Conservation (phyloP, 371 early-diverging fungal genomes). For the Catenaria anguillulae region DNA sequence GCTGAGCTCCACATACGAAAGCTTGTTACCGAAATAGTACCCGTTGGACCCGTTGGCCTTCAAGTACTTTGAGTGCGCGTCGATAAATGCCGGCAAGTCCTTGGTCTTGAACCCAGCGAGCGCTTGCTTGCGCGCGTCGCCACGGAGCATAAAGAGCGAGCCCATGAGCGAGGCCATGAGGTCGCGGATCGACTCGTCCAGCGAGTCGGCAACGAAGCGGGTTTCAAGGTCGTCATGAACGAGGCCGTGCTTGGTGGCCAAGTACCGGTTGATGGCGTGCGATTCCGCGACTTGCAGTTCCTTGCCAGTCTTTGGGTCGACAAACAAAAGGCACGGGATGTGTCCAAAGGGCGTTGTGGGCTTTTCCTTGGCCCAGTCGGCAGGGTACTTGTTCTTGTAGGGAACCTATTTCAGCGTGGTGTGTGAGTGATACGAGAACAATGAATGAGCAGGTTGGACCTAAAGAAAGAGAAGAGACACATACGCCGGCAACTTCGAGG, state of each 20-base stretch:
- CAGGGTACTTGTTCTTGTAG: constrained; percentile 8
- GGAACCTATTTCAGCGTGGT: constrained; percentile 3
- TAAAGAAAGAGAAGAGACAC: no score
- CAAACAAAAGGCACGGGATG: constrained; percentile 29
- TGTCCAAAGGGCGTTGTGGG: constrained; percentile 30
- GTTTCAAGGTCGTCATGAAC: constrained; percentile 14
- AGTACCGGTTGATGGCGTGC: constrained; percentile 31
- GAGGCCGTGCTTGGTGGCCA: constrained; percentile 24
- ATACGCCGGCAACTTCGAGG: no score
- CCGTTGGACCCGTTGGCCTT: constrained; percentile 24
- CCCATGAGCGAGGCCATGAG: constrained; percentile 13
- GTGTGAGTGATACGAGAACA: no score
- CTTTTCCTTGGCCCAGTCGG: constrained; percentile 29
- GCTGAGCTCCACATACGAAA: constrained; percentile 9
- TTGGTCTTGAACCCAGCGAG: constrained; percentile 11
- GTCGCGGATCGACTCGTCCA: constrained; percentile 19
- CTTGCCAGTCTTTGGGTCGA: constrained; percentile 14
- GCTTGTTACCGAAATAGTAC: background rate
- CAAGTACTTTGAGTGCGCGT: constrained; percentile 14
- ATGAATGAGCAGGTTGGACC: no score
- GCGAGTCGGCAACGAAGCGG: constrained; percentile 19
- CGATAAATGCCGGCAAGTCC: constrained; percentile 8
- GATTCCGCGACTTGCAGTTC: constrained; percentile 26
- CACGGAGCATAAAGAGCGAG: constrained; percentile 6
- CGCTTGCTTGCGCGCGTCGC: constrained; percentile 10